Conservation (phyloP, 495 filamentous ascomycete species). For the Elasticomyces elasticus region DNA sequence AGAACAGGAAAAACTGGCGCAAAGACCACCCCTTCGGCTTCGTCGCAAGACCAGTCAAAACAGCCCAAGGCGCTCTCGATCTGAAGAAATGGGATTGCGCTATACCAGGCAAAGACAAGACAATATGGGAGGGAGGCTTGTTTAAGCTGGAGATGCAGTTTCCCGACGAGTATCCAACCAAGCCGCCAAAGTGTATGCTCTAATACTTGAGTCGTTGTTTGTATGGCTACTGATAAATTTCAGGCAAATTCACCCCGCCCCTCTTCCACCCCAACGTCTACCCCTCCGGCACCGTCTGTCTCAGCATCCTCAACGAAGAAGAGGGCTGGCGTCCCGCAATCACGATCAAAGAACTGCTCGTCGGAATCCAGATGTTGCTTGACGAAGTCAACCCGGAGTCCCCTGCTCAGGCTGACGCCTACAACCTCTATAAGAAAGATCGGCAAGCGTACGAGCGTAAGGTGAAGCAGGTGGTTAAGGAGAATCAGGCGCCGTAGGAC, state of each 20-base stretch:
- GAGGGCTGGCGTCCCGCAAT: conserved; percentile 98
- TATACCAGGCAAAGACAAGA: conserved; percentile 89
- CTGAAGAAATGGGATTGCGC: conserved; percentile 95
- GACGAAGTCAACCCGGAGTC: conserved; percentile 96
- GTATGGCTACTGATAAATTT: too few species aligned
- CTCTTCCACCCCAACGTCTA: conserved; percentile 99
- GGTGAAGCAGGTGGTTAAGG: conserved; percentile 73
- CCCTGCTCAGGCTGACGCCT: conserved; percentile 93
- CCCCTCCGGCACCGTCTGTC: conserved; percentile 92
- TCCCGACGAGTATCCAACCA: conserved; percentile 97
- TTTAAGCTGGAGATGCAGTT: conserved; percentile 91
- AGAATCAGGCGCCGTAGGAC: conserved; percentile 57
- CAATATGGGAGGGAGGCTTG: conserved; percentile 89
- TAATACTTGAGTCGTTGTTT: too few species aligned
- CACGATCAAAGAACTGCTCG: conserved; percentile 91
- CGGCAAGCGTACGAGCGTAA: conserved; percentile 75
- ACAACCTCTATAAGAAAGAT: conserved; percentile 94
- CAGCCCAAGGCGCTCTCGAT: conserved; percentile 69
- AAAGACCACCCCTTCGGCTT: conserved; percentile 97
- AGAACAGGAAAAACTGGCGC: conserved; percentile 88
- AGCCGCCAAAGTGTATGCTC: conserved; percentile 91
- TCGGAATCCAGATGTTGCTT: conserved; percentile 90
- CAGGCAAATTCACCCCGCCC: conserved; percentile 93
- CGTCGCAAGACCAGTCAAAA: conserved; percentile 79
- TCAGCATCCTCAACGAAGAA: conserved; percentile 96